These are phyloP conservation scores for Ceratobasidium sp. DNA, from an alignment of 1,284 basidiomycete genomes.

Conservation along the genomic window DNA sequence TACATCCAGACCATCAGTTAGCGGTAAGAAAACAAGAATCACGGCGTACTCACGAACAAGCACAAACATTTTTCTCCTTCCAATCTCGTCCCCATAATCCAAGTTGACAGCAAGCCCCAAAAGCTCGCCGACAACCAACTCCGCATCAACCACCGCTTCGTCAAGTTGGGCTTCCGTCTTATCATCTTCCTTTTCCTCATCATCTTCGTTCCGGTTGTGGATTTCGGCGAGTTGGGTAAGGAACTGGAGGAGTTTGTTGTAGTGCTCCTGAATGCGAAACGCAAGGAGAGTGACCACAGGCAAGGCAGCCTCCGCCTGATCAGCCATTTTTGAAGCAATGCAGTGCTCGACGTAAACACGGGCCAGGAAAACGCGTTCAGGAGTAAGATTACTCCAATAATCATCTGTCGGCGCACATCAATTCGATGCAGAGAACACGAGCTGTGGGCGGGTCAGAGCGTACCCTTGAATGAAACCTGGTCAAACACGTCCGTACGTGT, in stretches of 20 bases:
- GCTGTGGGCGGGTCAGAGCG: conserved; percentile 45
- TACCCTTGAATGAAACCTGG: conserved; percentile 74
- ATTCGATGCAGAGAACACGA: background rate
- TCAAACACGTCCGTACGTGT: conserved; percentile 67
- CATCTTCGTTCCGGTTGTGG: conserved; percentile 53
- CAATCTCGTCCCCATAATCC: conserved; percentile 96
- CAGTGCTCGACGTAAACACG: conserved; percentile 88
- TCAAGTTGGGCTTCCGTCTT: conserved; percentile 63
- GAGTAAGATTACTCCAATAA: conserved; percentile 80
- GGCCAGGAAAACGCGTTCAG: conserved; percentile 84
- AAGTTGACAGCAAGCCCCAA: conserved; percentile 82
- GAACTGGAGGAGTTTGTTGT: conserved; percentile 70
- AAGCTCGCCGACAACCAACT: conserved; percentile 83
- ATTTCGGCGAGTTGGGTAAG: conserved; percentile 52
- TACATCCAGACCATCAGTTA: conserved; percentile 46
- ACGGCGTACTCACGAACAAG: conserved; percentile 70
- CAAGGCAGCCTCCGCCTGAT: conserved; percentile 74
- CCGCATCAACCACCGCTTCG: conserved; percentile 56
- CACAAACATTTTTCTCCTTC: conserved; percentile 89
- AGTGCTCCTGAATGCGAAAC: conserved; percentile 82
- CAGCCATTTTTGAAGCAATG: conserved; percentile 67
- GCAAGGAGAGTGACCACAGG: conserved; percentile 92
- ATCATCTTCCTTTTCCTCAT: conserved; percentile 55
- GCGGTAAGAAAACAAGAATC: conserved; percentile 12
- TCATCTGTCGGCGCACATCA: conserved; percentile 56